Evolutionary conservation across 2,329 filamentous ascomycete species (phyloP).

Genomic region (Penicillium sp.): DNA sequence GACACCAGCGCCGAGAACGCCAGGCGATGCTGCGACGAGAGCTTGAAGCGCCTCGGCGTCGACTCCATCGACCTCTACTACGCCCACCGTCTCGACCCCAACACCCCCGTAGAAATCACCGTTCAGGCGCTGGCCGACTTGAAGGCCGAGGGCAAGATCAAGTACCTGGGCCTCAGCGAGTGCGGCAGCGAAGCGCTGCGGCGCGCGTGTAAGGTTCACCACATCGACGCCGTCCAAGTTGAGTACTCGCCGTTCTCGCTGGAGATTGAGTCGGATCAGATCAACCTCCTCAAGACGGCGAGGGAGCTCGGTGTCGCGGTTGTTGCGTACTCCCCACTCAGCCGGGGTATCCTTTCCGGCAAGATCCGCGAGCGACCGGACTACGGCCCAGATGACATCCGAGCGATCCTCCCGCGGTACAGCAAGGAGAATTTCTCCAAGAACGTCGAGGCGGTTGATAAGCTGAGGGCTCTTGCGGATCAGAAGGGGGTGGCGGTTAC

Average conservation of each 20-base stretch:
- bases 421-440: constrained; percentile 58
- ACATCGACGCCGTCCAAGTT: constrained; percentile 59
- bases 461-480: constrained; percentile 55
- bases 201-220: constrained; percentile 55
- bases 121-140: constrained; percentile 52
- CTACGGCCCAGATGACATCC: constrained; percentile 51
- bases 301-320: constrained; percentile 45
- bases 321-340: constrained; percentile 50
- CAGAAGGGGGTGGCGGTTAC: constrained; percentile 60
- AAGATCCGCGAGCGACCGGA: constrained; percentile 45
- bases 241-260: constrained; percentile 58
- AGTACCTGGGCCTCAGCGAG: constrained; percentile 58
- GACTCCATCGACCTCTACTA: constrained; percentile 56
- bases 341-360: constrained; percentile 51
- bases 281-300: constrained; percentile 30
- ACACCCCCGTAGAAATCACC: constrained; percentile 45
- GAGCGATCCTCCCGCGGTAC: constrained; percentile 55
- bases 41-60: constrained; percentile 47
- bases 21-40: constrained; percentile 47
- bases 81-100: constrained; percentile 49
- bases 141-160: constrained; percentile 59
- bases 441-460: constrained; percentile 60
- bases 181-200: constrained; percentile 55
- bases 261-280: constrained; percentile 52
- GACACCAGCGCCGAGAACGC: constrained; percentile 49